phyloP scores from a whole-genome alignment of 1,139 yeast genomes.

The Scheffersomyces parashehatae region DNA sequence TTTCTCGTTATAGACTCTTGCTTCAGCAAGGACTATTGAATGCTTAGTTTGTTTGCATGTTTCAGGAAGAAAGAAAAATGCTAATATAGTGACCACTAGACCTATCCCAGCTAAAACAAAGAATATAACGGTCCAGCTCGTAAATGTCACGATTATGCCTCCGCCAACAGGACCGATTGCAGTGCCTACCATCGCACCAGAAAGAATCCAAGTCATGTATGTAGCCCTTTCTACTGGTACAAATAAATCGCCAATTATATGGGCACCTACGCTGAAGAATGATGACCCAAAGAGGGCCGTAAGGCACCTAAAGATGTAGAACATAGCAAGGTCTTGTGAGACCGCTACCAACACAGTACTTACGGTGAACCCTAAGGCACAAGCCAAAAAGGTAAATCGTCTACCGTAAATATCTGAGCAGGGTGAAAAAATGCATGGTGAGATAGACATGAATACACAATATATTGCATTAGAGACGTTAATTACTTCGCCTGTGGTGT shows the following conservation, averaged over 20 bases:
- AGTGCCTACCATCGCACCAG: conserved; percentile 51
- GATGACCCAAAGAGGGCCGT: conserved; percentile 55
- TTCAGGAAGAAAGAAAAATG: conserved; percentile 40
- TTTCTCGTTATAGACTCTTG: neutral
- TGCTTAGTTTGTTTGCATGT: conserved; percentile 34
- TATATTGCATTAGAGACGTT: conserved; percentile 51
- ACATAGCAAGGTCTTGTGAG: conserved; percentile 51
- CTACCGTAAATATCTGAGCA: conserved; percentile 53
- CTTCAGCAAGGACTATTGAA: neutral
- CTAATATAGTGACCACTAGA: conserved; percentile 24
- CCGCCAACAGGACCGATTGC: conserved; percentile 51
- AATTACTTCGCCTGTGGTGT: conserved; percentile 47
- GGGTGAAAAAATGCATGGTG: conserved; percentile 52
- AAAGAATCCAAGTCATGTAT: conserved; percentile 44
- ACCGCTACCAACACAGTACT: conserved; percentile 42
- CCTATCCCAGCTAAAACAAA: conserved; percentile 47
- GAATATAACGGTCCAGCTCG: conserved; percentile 53
- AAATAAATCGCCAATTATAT: conserved; percentile 47
- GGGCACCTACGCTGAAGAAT: conserved; percentile 49
- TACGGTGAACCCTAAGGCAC: conserved; percentile 31
- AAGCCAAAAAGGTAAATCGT: conserved; percentile 38
- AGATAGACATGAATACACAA: conserved; percentile 49
- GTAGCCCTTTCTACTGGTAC: conserved; percentile 47
- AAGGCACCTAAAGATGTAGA: conserved; percentile 45
- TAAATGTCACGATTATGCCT: conserved; percentile 47